These are phyloP conservation scores for Cenchrus fungigraminus DNA, from an alignment of 176 grass and related monocot genomes.

Conservation along the genomic window DNA sequence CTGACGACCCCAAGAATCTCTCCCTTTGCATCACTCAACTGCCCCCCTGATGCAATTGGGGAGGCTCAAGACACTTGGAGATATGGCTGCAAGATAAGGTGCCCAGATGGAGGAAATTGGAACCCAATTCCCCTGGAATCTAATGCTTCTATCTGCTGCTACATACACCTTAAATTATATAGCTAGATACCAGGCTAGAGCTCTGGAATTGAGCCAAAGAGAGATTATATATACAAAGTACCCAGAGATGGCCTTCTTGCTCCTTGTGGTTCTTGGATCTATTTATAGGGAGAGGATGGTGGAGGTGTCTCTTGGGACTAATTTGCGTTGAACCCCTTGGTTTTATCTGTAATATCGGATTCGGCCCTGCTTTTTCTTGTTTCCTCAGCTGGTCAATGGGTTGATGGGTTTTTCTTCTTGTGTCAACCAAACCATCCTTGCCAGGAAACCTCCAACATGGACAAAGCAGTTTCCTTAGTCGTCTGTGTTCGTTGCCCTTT, in stretches of 20 bases:
- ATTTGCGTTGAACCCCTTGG: background rate
- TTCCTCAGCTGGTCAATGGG: slow-evolving; percentile 21
- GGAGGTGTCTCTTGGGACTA: background rate
- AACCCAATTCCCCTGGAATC: slow-evolving; percentile 41
- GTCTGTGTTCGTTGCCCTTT: background rate
- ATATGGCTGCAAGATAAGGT: slow-evolving; percentile 26
- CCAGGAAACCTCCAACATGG: slow-evolving; percentile 34
- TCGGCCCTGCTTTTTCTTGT: background rate
- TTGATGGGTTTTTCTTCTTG: slow-evolving; percentile 22
- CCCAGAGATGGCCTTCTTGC: slow-evolving; percentile 31
- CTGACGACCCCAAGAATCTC: slow-evolving; percentile 45
- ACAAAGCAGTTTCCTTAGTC: slow-evolving; percentile 15
- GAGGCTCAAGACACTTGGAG: slow-evolving; percentile 24
- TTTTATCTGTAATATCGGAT: background rate
- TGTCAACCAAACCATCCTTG: slow-evolving; percentile 34
- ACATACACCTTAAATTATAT: background rate
- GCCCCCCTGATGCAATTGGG: slow-evolving; percentile 24
- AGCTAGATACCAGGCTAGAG: slow-evolving; percentile 27
- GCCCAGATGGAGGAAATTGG: slow-evolving; percentile 11
- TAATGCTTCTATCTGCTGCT: slow-evolving; percentile 27
- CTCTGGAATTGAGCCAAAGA: slow-evolving; percentile 8
- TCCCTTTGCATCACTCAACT: slow-evolving; percentile 48
- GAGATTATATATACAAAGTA: slow-evolving; percentile 31
- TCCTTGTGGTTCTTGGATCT: slow-evolving; percentile 29
- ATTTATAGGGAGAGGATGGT: slow-evolving; percentile 40